These are phyloP conservation scores for Polygonum maritimum DNA, from an alignment of 148 eudicot species.

Conservation along the genomic window DNA sequence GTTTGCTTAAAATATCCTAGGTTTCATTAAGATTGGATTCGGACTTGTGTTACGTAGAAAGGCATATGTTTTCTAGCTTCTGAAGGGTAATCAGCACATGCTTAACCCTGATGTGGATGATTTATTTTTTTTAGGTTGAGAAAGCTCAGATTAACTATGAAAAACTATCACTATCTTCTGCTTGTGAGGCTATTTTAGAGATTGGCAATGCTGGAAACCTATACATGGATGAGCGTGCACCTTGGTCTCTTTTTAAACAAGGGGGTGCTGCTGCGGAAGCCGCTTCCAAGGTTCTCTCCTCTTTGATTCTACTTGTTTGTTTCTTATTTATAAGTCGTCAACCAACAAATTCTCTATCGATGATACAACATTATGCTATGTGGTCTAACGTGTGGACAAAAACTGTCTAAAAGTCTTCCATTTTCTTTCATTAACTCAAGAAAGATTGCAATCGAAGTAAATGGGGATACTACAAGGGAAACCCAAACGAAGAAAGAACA, in stretches of 20 bases:
- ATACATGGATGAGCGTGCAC: slow-evolving; percentile 87
- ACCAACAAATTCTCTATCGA: background rate
- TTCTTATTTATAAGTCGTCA: background rate
- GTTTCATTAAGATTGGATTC: background rate
- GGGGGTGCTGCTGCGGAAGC: slow-evolving; percentile 76
- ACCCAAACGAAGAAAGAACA: background rate
- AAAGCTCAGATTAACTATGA: slow-evolving; percentile 61
- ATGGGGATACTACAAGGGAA: background rate
- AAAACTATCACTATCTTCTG: slow-evolving; percentile 69
- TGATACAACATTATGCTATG: background rate
- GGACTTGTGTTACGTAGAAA: background rate
- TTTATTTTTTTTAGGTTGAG: slow-evolving; percentile 52
- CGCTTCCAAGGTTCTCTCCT: slow-evolving; percentile 69
- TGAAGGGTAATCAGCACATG: background rate
- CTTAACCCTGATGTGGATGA: background rate
- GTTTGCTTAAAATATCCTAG: background rate
- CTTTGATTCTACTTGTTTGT: background rate
- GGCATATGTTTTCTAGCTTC: background rate
- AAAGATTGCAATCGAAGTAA: background rate
- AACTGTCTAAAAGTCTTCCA: background rate
- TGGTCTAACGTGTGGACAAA: background rate
- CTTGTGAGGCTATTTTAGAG: slow-evolving; percentile 89
- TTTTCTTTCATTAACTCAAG: background rate
- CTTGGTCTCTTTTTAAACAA: slow-evolving; percentile 97
- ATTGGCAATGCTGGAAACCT: slow-evolving; percentile 91